phyloP scores from a whole-genome alignment of 2,329 filamentous ascomycete species.

The Cladosporium oxysporum region DNA sequence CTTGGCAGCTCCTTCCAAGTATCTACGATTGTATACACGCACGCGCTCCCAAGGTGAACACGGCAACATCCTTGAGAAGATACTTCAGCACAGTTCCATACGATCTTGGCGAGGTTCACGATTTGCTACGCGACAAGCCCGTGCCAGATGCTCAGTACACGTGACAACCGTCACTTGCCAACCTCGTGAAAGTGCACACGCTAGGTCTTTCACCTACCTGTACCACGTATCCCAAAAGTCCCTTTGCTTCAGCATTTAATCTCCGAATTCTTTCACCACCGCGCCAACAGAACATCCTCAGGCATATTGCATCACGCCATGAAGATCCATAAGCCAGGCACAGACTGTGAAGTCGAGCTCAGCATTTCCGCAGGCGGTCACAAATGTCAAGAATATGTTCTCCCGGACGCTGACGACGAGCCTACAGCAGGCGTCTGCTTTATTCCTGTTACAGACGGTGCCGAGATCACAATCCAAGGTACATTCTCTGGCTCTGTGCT shows the following conservation, averaged over 20 bases:
- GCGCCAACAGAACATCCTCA: not conserved
- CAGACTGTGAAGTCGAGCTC: slow-evolving; percentile 39
- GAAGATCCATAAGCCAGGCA: slow-evolving; percentile 39
- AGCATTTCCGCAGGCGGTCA: slow-evolving; percentile 30
- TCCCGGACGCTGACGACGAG: slow-evolving; percentile 35
- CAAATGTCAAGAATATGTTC: slow-evolving; percentile 37
- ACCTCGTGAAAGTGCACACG: not conserved
- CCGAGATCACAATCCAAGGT: slow-evolving; percentile 37
- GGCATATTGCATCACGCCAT: slow-evolving; percentile 30
- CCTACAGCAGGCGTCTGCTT: slow-evolving; percentile 37
- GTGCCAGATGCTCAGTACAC: not conserved
- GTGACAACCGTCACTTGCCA: not conserved
- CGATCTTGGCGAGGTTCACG: not conserved
- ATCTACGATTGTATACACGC: not conserved
- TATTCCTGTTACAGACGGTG: slow-evolving; percentile 37
- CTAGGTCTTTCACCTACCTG: not conserved
- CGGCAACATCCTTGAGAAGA: not conserved
- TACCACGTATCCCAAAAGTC: not conserved
- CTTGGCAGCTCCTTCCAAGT: not conserved
- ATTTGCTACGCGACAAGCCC: not conserved
- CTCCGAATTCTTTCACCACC: not conserved
- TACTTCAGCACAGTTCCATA: not conserved
- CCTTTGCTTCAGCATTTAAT: not conserved
- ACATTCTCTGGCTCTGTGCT: slow-evolving; percentile 38
- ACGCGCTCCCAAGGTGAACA: not conserved